Evolutionary conservation across 179 eudicot genomes (phyloP).

Genomic region (Drosera spatulata): DNA sequence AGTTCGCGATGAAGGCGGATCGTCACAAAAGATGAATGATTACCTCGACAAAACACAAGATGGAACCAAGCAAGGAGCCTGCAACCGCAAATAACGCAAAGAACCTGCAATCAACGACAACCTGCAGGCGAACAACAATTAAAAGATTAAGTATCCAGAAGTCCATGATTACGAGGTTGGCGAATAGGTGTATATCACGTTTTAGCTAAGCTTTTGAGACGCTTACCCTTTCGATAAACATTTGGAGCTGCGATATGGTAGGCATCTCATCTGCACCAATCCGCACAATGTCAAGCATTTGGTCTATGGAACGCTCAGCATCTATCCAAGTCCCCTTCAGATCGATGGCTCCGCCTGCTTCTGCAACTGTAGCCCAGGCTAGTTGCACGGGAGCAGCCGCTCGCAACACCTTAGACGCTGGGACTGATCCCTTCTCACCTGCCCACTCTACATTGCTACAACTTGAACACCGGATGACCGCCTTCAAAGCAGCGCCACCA

Average conservation of each 20-base stretch:
- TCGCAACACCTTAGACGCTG: no score
- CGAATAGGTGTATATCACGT: no score
- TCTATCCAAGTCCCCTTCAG: not conserved
- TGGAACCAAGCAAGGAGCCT: constrained; percentile 54
- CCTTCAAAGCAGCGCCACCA: no score
- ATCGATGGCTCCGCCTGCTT: not conserved
- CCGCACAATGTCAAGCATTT: not conserved
- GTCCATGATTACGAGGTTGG: no score
- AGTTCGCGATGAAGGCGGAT: not conserved
- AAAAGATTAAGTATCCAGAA: no score
- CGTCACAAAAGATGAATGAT: not conserved
- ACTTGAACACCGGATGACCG: no score
- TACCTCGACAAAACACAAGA: constrained; percentile 53
- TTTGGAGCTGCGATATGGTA: not conserved
- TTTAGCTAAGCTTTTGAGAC: no score
- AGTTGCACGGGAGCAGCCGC: no score
- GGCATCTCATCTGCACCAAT: not conserved
- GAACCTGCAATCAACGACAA: constrained; percentile 47
- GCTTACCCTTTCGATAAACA: constrained; percentile 2
- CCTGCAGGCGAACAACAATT: constrained; percentile 17
- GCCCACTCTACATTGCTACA: no score
- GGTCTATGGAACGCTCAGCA: not conserved
- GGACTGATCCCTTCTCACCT: no score
- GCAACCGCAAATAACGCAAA: constrained; percentile 47
- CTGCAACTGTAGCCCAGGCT: no score